Evolutionary conservation across 179 eudicot species (phyloP).

Genomic region (Beta lomatogona): DNA sequence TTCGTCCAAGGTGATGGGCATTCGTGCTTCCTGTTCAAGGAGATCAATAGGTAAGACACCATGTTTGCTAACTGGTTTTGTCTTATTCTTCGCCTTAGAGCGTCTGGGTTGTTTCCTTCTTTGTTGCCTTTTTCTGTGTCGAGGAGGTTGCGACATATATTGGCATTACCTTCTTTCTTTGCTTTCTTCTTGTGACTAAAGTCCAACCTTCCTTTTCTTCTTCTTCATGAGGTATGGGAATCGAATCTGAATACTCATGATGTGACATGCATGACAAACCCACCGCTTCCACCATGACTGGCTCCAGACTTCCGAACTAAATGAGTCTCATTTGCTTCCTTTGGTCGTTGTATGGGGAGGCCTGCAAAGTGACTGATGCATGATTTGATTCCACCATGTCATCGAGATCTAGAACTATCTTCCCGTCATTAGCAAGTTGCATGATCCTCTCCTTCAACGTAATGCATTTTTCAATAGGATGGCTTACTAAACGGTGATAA

Average conservation of each 20-base stretch:
- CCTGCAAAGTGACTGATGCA: not conserved
- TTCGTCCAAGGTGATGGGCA: not conserved
- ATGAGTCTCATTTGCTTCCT: not conserved
- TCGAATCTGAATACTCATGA: not conserved
- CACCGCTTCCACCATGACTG: not conserved
- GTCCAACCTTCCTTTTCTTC: not conserved
- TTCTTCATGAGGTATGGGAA: too few relatives aligned
- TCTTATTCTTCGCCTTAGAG: not conserved
- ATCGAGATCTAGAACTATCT: not conserved
- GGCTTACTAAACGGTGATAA: not conserved
- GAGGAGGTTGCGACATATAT: not conserved
- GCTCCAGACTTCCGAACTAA: not conserved
- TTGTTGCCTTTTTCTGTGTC: not conserved
- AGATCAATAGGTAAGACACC: not conserved
- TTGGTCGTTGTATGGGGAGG: fast-evolving
- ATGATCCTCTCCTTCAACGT: not conserved
- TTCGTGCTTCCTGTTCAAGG: not conserved
- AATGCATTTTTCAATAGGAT: not conserved
- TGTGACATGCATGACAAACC: not conserved
- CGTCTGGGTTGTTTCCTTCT: not conserved
- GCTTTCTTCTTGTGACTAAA: not conserved
- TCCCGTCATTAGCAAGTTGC: not conserved
- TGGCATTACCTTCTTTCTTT: not conserved
- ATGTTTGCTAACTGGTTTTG: too few relatives aligned
- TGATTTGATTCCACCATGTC: not conserved